These are phyloP conservation scores for Cladosporium velox DNA, from an alignment of 2,329 filamentous ascomycete genomes.

Conservation along the genomic window DNA sequence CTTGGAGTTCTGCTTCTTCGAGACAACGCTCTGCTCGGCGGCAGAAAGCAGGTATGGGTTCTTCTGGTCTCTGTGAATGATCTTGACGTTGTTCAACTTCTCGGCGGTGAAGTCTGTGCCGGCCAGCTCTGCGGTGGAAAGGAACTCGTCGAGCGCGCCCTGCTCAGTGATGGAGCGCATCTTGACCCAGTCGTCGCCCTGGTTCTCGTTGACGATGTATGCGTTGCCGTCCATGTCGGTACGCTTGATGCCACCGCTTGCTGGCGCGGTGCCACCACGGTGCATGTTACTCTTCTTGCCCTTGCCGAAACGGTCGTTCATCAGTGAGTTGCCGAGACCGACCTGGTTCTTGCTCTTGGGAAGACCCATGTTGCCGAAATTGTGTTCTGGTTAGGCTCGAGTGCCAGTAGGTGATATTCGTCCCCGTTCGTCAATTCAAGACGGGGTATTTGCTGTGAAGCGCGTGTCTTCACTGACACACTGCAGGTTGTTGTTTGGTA, in stretches of 20 bases:
- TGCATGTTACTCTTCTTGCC: conserved; percentile 83
- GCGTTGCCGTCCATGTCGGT: conserved; percentile 43
- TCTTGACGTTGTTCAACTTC: conserved; percentile 98
- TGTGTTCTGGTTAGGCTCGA: background rate
- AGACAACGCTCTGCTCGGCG: conserved; percentile 74
- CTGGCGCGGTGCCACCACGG: conserved; percentile 64
- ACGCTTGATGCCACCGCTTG: conserved; percentile 59
- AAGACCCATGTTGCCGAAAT: conserved; percentile 59
- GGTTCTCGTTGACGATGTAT: conserved; percentile 87
- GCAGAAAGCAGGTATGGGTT: conserved; percentile 91
- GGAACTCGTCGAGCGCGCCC: conserved; percentile 91
- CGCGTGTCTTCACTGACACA: background rate
- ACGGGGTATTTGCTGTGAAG: no score
- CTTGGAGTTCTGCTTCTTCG: conserved; percentile 82
- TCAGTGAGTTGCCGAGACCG: conserved; percentile 93
- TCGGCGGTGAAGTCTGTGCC: conserved; percentile 98
- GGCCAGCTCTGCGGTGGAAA: conserved; percentile 93
- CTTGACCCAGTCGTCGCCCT: conserved; percentile 96
- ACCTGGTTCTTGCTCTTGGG: conserved; percentile 95
- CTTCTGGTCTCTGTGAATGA: conserved; percentile 93
- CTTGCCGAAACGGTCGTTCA: conserved; percentile 98
- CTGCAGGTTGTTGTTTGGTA: background rate
- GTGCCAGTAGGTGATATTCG: conserved; percentile 6
- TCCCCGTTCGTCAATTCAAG: background rate
- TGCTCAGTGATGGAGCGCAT: conserved; percentile 99